A percentile compares a stretch with the other conserved stretches of the same genome.
These are phyloP conservation scores for Candida dendrica DNA, from an alignment of 805 yeast genomes.

Conservation along the genomic window DNA sequence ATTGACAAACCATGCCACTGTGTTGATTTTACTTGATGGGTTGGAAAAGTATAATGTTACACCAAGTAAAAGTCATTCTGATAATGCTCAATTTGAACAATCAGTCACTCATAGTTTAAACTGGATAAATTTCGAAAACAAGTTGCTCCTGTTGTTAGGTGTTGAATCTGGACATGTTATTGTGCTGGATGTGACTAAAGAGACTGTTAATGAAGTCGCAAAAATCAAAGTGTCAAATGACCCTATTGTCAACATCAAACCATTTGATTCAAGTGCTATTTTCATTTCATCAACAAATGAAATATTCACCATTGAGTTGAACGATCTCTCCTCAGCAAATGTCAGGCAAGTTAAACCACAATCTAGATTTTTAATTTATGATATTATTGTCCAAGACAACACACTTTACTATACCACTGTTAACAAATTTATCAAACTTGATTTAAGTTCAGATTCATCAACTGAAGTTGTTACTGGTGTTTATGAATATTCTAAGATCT, in stretches of 20 bases:
- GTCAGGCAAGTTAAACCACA: background rate
- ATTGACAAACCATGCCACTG: conserved; percentile 12
- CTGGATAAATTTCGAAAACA: conserved; percentile 9
- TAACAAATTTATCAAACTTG: conserved; percentile 6
- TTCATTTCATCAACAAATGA: conserved; percentile 14
- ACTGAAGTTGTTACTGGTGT: conserved; percentile 3
- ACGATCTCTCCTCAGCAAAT: conserved; percentile 1
- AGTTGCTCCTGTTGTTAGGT: conserved; percentile 10
- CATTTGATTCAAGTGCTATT: conserved; percentile 1
- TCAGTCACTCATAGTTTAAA: conserved; percentile 10
- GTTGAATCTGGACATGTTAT: conserved; percentile 13
- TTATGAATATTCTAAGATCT: conserved; percentile 6
- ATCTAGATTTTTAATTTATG: conserved; percentile 14
- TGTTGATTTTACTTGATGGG: conserved; percentile 11
- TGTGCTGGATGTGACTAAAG: background rate
- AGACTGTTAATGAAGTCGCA: background rate
- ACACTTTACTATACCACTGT: conserved; percentile 5
- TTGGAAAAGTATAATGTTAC: conserved; percentile 7
- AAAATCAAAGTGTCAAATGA: background rate
- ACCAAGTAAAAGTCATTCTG: background rate
- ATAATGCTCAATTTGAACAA: conserved; percentile 9
- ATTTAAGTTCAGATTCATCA: background rate
- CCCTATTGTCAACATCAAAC: conserved; percentile 9
- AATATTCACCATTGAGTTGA: conserved; percentile 6
- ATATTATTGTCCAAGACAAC: conserved; percentile 2